Conservation (phyloP, 768 basidiomycete species). For the Boletus insuetus region DNA sequence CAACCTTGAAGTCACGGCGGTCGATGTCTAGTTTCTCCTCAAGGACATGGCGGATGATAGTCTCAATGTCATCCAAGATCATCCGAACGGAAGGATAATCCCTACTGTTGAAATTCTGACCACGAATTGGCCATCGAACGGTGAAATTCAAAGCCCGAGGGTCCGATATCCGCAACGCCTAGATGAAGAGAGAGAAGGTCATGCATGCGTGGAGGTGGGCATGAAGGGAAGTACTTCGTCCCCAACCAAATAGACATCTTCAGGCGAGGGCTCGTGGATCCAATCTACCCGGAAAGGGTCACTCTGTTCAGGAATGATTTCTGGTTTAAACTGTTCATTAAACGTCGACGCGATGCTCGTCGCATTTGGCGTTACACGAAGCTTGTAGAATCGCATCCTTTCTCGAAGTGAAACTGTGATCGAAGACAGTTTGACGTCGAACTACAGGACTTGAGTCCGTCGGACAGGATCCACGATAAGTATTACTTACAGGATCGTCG, state of each 20-base stretch:
- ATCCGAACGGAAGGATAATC: slow-evolving; percentile 73
- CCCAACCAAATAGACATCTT: slow-evolving; percentile 54
- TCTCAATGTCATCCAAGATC: slow-evolving; percentile 75
- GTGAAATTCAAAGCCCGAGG: slow-evolving; percentile 65
- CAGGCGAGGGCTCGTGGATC: slow-evolving; percentile 58
- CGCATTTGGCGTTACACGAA: slow-evolving; percentile 70
- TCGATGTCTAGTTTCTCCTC: slow-evolving; percentile 56
- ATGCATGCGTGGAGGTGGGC: neutral
- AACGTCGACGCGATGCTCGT: slow-evolving; percentile 69
- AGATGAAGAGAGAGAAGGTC: slow-evolving; percentile 5
- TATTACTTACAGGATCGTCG: slow-evolving; percentile 59
- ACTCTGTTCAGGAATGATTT: slow-evolving; percentile 80
- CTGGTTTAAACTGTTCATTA: slow-evolving; percentile 81
- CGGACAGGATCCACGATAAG: neutral
- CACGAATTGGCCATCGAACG: slow-evolving; percentile 80
- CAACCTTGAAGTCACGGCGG: slow-evolving; percentile 57
- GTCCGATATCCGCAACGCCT: slow-evolving; percentile 72
- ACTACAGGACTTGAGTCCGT: slow-evolving; percentile 39
- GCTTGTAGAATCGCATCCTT: slow-evolving; percentile 83
- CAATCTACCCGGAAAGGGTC: slow-evolving; percentile 85
- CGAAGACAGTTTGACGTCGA: slow-evolving; percentile 72
- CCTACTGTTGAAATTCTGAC: slow-evolving; percentile 77
- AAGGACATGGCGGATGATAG: slow-evolving; percentile 62
- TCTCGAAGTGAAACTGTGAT: slow-evolving; percentile 73
- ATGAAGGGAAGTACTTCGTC: slow-evolving; percentile 50